phyloP scores from a whole-genome alignment of 108 stramenopile species.

The Cyclotella cryptica region DNA sequence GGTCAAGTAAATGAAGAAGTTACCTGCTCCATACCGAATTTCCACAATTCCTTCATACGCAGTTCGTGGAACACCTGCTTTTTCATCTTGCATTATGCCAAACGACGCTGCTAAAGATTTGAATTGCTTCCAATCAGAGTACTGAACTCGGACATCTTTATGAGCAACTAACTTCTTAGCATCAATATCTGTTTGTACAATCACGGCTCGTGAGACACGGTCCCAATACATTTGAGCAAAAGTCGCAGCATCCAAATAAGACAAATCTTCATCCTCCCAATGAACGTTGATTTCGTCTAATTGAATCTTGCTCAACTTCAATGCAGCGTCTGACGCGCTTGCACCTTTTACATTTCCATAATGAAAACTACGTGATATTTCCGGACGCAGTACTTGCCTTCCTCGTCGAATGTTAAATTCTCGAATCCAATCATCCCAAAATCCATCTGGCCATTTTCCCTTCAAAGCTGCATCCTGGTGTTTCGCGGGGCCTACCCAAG shows the following conservation, averaged over 20 bases:
- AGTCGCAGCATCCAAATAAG: slow-evolving; percentile 54
- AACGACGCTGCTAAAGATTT: slow-evolving; percentile 58
- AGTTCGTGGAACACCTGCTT: slow-evolving; percentile 90
- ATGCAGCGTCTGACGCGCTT: slow-evolving; percentile 62
- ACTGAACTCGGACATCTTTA: slow-evolving; percentile 61
- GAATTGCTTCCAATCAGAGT: slow-evolving; percentile 59
- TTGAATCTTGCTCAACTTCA: slow-evolving; percentile 57
- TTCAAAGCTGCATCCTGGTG: slow-evolving; percentile 64
- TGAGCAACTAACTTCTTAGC: slow-evolving; percentile 45
- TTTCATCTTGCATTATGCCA: slow-evolving; percentile 88
- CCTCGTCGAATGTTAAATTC: slow-evolving; percentile 81
- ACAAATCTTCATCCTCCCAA: slow-evolving; percentile 73
- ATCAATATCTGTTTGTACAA: slow-evolving; percentile 50
- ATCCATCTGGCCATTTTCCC: slow-evolving; percentile 74
- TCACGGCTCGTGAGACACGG: slow-evolving; percentile 50
- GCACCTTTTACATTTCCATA: slow-evolving; percentile 79
- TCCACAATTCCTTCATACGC: slow-evolving; percentile 94
- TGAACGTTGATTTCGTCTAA: slow-evolving; percentile 65
- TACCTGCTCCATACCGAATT: slow-evolving; percentile 49
- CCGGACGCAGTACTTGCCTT: slow-evolving; percentile 86
- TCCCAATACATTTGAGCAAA: slow-evolving; percentile 61
- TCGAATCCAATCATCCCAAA: slow-evolving; percentile 98
- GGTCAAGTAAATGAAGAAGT: slow-evolving; percentile 63
- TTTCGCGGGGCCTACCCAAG: slow-evolving; percentile 64
- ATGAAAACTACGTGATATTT: slow-evolving; percentile 88